Base-by-base conservation (phyloP, 345 rosid genomes). In the Kandelia obovata region DNA sequence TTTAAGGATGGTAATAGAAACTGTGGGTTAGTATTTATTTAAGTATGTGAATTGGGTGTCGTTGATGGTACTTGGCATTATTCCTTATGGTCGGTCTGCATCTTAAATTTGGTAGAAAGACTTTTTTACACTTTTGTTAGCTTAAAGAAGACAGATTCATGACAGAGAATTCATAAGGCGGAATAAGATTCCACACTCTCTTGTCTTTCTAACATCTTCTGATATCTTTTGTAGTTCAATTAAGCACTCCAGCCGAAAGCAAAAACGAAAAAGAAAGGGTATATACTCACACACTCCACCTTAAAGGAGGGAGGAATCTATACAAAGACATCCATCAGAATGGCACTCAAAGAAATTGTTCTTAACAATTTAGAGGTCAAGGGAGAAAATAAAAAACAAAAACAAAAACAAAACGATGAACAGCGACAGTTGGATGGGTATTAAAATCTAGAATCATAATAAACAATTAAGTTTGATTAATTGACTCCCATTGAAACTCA, bases 161-260 rank as follows among this genome's bases (percentile, higher is more conserved):
- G 1, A 28, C 2, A 27, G 43, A 25, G 7, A 51, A 28, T 28
- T 20, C 39, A n/a, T 0, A 7, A 1, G 1, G 15, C 21, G 17
- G 61, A 7, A 11, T 49, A 25, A 37, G 71, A 72, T 65, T 72
- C 60, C 15, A 17, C 47, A 65, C 13, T 37, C 5, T 63, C 58
- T 51, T 58, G 49, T 43, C 49, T 19, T 43, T 43, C 19, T 43
- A 15, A 43, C 49, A 55, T 20, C 37, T 53, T 37, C 19, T 1
- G 56, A 13, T 0, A 5, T 39, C 25, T 19, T 35, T 57, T 59
- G 37, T 52, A 6, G 26, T 39, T 31, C 28, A 1, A 55, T 10
- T 7, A 15, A 57, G 10, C 17, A 30, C 58, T 43, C 11, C 51
- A 19, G 23, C 51, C 47, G n/a, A 53, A 73, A 62, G 51, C 37